Conservation (phyloP, 257 asterid species). For the Capsicum pubescens region DNA sequence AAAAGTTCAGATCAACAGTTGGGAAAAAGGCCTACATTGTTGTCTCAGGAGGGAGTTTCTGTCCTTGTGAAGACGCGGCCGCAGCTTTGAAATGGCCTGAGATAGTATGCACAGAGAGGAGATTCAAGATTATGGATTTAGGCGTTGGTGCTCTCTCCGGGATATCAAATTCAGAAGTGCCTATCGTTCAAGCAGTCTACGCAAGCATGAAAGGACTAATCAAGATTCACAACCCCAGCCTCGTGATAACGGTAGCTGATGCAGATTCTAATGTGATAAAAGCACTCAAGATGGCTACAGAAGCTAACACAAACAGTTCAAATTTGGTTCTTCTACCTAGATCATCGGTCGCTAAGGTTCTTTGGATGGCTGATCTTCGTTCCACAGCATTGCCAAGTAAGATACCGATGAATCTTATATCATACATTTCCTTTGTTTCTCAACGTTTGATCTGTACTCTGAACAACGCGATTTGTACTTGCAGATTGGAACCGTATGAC, state of each 20-base stretch:
- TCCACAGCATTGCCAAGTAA: constrained; percentile 84
- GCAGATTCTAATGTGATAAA: constrained; percentile 65
- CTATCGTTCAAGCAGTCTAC: constrained; percentile 72
- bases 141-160: constrained; percentile 71
- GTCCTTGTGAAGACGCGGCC: constrained; percentile 90
- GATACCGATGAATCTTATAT: constrained; percentile 16
- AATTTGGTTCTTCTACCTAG: constrained; percentile 70
- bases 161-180: constrained; percentile 71
- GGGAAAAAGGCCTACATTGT: constrained; percentile 88
- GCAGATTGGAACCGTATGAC: constrained; percentile 93
- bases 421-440: not conserved
- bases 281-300: constrained; percentile 82
- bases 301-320: constrained; percentile 47
- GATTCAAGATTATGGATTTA: constrained; percentile 91
- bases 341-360: constrained; percentile 61
- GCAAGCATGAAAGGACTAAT: constrained; percentile 93
- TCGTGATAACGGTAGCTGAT: constrained; percentile 67
- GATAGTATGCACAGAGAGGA: constrained; percentile 70
- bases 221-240: constrained; percentile 85
- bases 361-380: constrained; percentile 97
- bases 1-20: constrained; percentile 67
- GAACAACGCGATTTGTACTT: not conserved
- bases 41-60: constrained; percentile 81
- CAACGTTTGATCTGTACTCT: constrained; percentile 3
- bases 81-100: constrained; percentile 74